Base-by-base conservation (phyloP, 768 basidiomycete species). In the Fistulinella prunicolor region DNA sequence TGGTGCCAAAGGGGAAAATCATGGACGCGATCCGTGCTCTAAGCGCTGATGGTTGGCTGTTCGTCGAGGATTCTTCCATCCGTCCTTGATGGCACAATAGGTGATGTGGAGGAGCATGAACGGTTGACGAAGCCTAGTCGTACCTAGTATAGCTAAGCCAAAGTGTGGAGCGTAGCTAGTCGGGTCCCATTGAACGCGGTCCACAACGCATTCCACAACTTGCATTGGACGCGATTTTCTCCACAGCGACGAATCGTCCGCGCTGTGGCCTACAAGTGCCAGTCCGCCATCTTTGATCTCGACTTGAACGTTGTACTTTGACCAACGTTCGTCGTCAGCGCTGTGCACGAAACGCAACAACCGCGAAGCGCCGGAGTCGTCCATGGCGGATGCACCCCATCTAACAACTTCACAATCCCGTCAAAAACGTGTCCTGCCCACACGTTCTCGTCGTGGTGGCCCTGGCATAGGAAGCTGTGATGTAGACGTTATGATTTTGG, bases 401-500 rank as follows among this genome's bases (percentile, higher is more conserved):
- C 51, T 45, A 54, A 50, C 67, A 44, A 60, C 62, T 42, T 57
- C 67, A 38, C 68, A 73, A 57, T 64, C 70, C 53, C 81, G 78
- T 47, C 83, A 82, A 68, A 87, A 86, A 70, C 84, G 91, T 65
- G 83, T 91, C 37, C 72, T 91, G 47, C 92, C 92, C 36, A 80
- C 88, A 66, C 81, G 92, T 58, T 79, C 86, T 47, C 77, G 89
- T 57, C 80, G 91, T 47, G 85, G 88, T 46, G 89, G 88, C 14
- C 85, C 86, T 23, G 89, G 88, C 29, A 80, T 89, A 42, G 89
- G 91, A 47, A 85, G 70, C 51, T 82, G 83, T 63, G 87, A 90
- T 63, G 75, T 84, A 16, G 92, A 94, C 72, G 58, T 82, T 46
- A 83, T 90, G 81, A 88, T 94, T 64, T 67, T 92, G 54, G 90